Percentiles rank a stretch among this genome's conserved stretches.
Evolutionary conservation across 768 basidiomycete genomes (phyloP).

Genomic region (Tricholoma sp.): DNA sequence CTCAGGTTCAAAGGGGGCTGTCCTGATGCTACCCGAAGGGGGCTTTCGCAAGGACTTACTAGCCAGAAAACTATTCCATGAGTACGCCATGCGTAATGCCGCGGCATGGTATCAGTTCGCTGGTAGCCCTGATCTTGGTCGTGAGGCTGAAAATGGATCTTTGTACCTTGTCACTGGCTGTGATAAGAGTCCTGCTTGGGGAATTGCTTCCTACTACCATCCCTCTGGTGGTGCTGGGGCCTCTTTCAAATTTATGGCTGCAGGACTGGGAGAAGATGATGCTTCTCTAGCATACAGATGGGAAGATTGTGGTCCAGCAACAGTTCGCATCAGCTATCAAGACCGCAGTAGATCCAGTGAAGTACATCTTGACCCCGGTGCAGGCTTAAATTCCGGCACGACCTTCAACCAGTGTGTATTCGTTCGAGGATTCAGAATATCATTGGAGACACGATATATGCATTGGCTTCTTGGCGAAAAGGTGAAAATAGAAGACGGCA

Average conservation of each 20-base stretch:
- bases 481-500: conserved; percentile 5
- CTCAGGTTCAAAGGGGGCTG: not conserved
- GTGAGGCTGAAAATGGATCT: conserved; percentile 11
- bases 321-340: conserved; percentile 10
- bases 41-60: conserved; percentile 9
- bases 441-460: conserved; percentile 7
- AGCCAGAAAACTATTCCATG: conserved; percentile 7
- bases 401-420: conserved; percentile 9
- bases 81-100: conserved; percentile 3
- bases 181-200: conserved; percentile 16
- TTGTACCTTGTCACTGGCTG: conserved; percentile 16
- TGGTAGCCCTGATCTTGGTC: conserved; percentile 6
- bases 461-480: conserved; percentile 1
- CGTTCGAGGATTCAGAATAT: conserved; percentile 14
- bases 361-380: not conserved
- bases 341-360: not conserved
- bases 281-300: conserved; percentile 9
- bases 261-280: not conserved
- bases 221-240: conserved; percentile 3
- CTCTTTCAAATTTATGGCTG: conserved; percentile 7
- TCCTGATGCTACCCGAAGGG: conserved; percentile 11
- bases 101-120: conserved; percentile 12
- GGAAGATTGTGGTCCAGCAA: conserved; percentile 8
- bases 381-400: too few species aligned
- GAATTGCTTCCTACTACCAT: conserved; percentile 10